These are phyloP conservation scores for Endothia cerciana DNA, from an alignment of 2,329 filamentous ascomycete genomes.

Conservation along the genomic window DNA sequence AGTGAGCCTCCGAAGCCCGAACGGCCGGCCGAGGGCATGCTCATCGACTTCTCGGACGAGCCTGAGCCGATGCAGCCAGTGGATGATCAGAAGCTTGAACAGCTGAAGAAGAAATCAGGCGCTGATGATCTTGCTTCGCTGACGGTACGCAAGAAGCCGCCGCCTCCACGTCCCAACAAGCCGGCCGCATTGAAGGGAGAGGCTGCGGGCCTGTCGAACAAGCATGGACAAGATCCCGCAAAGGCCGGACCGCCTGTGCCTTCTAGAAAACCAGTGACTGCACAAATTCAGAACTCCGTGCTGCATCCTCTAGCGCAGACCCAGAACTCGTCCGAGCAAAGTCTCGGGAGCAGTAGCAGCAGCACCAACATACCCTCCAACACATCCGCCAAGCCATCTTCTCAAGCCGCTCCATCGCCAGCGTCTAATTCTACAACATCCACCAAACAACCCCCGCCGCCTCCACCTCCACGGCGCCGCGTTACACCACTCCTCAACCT, in stretches of 20 bases:
- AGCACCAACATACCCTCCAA: slow-evolving; percentile 29
- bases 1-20: slow-evolving; percentile 34
- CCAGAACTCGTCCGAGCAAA: slow-evolving; percentile 45
- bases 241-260: slow-evolving; percentile 38
- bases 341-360: slow-evolving; percentile 31
- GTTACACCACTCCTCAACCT: slow-evolving; percentile 44
- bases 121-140: slow-evolving; percentile 24
- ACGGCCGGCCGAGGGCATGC: slow-evolving; percentile 55
- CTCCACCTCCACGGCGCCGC: slow-evolving; percentile 52
- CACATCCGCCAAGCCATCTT: slow-evolving; percentile 21
- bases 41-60: slow-evolving; percentile 65
- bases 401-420: slow-evolving; percentile 13
- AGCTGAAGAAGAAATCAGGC: slow-evolving; percentile 32
- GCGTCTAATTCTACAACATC: slow-evolving; percentile 23
- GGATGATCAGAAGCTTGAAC: slow-evolving; percentile 39
- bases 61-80: slow-evolving; percentile 44
- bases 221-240: slow-evolving; percentile 33
- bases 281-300: slow-evolving; percentile 31
- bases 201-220: slow-evolving; percentile 37
- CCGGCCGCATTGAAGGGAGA: slow-evolving; percentile 57
- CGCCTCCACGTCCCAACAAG: slow-evolving; percentile 61
- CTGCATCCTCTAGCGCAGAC: slow-evolving; percentile 47
- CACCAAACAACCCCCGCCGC: slow-evolving; percentile 41
- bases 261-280: slow-evolving; percentile 39
- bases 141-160: slow-evolving; percentile 40